phyloP scores from a whole-genome alignment of 2,329 filamentous ascomycete genomes.

The Talaromyces sp. region DNA sequence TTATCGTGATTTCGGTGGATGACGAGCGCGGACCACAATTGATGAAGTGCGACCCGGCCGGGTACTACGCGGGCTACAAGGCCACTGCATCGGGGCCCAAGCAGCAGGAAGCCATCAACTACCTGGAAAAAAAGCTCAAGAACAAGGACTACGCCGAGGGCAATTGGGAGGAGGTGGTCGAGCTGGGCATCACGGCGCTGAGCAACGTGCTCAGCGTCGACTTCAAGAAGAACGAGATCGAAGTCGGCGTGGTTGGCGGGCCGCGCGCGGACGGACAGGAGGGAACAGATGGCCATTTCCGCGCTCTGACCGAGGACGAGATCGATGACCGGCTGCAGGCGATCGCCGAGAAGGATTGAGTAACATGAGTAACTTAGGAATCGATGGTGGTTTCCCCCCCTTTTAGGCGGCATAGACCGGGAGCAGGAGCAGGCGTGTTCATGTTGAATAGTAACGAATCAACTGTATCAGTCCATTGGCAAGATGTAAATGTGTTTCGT shows the following conservation, averaged over 20 bases:
- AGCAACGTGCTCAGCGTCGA: constrained; percentile 97
- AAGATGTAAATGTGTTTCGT: not conserved
- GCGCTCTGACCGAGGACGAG: constrained; percentile 90
- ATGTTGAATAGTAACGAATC: not conserved
- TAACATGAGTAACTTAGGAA: not conserved
- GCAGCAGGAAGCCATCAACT: constrained; percentile 97
- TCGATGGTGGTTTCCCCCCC: not conserved
- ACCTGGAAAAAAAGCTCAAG: constrained; percentile 99
- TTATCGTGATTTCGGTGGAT: constrained; percentile 90
- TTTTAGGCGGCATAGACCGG: not conserved
- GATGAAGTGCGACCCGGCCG: constrained; percentile 97
- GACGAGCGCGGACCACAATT: constrained; percentile 87
- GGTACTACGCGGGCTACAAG: constrained; percentile 98
- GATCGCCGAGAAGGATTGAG: constrained; percentile 96
- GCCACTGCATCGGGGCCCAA: constrained; percentile 95
- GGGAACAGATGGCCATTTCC: constrained; percentile 72
- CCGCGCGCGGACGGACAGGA: constrained; percentile 76
- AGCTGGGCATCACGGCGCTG: constrained; percentile 89
- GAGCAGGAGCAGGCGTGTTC: not conserved
- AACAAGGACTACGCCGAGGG: constrained; percentile 95
- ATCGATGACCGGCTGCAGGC: constrained; percentile 97
- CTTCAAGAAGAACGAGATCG: constrained; percentile 98
- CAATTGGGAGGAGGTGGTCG: constrained; percentile 94
- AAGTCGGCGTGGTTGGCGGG: constrained; percentile 94
- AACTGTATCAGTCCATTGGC: not conserved